These are phyloP conservation scores for Biscogniauxia marginata DNA, from an alignment of 2,329 filamentous ascomycete genomes.

Conservation along the genomic window DNA sequence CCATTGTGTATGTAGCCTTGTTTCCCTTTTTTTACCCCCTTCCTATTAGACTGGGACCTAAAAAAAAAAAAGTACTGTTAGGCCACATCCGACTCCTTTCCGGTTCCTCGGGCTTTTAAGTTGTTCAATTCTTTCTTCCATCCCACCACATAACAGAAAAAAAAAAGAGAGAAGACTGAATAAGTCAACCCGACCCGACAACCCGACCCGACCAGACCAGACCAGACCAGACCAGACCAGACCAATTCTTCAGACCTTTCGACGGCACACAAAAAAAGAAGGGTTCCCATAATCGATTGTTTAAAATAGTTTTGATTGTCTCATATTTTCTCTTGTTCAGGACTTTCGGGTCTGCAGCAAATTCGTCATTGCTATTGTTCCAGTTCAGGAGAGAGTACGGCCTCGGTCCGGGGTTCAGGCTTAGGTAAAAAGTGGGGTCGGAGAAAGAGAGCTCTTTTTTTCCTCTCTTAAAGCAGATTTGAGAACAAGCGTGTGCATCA, in stretches of 20 bases:
- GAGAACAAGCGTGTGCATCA: slow-evolving; percentile 18
- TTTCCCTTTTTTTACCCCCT: no score
- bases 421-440: slow-evolving; percentile 12
- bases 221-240: not conserved
- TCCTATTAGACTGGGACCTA: no score
- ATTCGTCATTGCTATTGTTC: not conserved
- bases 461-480: not conserved
- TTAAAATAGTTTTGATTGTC: not conserved
- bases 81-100: no score
- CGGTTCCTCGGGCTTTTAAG: no score
- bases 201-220: slow-evolving; percentile 4
- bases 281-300: not conserved
- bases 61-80: no score
- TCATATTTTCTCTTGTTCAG: not conserved
- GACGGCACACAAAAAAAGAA: not conserved
- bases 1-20: no score
- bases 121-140: no score
- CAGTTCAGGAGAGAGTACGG: slow-evolving; percentile 5
- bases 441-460: not conserved
- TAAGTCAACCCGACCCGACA: not conserved
- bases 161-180: not conserved
- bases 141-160: no score
- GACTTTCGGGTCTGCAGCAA: not conserved
- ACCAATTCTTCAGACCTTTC: slow-evolving; percentile 7
- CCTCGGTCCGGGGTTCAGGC: slow-evolving; percentile 15